phyloP scores from a whole-genome alignment of 2,329 filamentous ascomycete genomes.

The Microdochium trichocladiopsis region DNA sequence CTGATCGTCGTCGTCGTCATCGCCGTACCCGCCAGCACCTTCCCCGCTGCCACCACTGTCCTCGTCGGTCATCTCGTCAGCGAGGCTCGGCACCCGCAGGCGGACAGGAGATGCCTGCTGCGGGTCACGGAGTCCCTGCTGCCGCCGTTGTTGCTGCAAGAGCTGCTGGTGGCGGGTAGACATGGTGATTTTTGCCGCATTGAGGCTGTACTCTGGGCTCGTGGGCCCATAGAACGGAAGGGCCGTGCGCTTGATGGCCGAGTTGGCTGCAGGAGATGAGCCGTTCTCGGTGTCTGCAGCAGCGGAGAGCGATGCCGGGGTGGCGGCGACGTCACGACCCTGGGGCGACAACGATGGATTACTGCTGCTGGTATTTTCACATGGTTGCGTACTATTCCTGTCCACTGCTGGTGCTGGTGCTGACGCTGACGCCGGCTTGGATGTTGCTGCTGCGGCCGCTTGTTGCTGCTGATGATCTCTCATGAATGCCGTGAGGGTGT shows the following conservation, averaged over 20 bases:
- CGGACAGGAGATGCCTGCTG: not conserved
- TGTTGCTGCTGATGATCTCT: constrained; percentile 2
- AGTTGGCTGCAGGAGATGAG: not conserved
- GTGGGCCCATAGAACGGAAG: constrained; percentile 14
- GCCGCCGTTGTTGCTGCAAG: not conserved
- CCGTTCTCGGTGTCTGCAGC: not conserved
- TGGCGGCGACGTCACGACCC: not conserved
- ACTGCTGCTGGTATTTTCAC: not conserved
- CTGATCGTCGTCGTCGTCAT: constrained; percentile 12
- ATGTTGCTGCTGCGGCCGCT: not conserved
- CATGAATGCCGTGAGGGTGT: constrained; percentile 2
- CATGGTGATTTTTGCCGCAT: constrained; percentile 11
- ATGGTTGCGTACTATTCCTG: not conserved
- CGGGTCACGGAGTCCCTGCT: not conserved
- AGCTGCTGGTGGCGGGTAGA: not conserved
- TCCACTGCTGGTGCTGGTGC: not conserved
- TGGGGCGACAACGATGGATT: not conserved
- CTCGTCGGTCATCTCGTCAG: not conserved
- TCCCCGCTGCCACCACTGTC: not conserved
- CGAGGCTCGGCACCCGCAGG: not conserved
- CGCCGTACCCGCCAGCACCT: not conserved
- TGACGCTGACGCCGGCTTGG: not conserved
- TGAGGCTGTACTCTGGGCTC: constrained; percentile 17
- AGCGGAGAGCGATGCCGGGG: not conserved
- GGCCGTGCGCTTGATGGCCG: not conserved